Evolutionary conservation across 805 yeast species (phyloP).

Genomic region (Schizosaccharomyces octosporus): DNA sequence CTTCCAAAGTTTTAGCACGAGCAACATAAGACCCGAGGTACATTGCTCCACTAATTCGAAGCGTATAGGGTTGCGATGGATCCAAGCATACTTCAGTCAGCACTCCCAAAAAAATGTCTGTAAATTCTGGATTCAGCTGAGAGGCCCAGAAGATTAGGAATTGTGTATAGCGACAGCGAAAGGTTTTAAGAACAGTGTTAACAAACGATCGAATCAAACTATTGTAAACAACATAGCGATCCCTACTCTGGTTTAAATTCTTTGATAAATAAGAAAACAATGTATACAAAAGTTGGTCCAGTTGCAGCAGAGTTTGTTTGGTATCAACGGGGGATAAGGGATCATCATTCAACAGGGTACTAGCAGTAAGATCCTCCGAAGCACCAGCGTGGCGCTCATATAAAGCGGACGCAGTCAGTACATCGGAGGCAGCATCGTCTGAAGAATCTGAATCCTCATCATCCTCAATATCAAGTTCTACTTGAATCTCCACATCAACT

Average conservation of each 20-base stretch:
- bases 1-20: constrained; percentile 47
- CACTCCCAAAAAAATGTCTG: constrained; percentile 61
- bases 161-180: constrained; percentile 67
- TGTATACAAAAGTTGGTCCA: constrained; percentile 41
- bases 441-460: constrained; percentile 28
- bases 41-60: constrained; percentile 22
- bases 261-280: constrained; percentile 27
- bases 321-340: not conserved
- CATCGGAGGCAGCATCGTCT: not conserved
- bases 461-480: constrained; percentile 61
- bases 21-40: constrained; percentile 74
- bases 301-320: constrained; percentile 17
- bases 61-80: constrained; percentile 43
- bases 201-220: constrained; percentile 49
- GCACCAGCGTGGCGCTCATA: not conserved
- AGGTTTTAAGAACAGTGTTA: constrained; percentile 71
- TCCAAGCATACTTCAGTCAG: constrained; percentile 64
- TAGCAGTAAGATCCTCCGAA: not conserved
- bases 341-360: not conserved
- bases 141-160: constrained; percentile 57
- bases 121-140: constrained; percentile 56
- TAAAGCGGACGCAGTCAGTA: not conserved
- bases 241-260: constrained; percentile 20
- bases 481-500: constrained; percentile 74
- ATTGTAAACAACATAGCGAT: constrained; percentile 44